These are phyloP conservation scores for Cryptosporidium parvum DNA, from an alignment of 169 alveolate species.

Conservation along the genomic window DNA sequence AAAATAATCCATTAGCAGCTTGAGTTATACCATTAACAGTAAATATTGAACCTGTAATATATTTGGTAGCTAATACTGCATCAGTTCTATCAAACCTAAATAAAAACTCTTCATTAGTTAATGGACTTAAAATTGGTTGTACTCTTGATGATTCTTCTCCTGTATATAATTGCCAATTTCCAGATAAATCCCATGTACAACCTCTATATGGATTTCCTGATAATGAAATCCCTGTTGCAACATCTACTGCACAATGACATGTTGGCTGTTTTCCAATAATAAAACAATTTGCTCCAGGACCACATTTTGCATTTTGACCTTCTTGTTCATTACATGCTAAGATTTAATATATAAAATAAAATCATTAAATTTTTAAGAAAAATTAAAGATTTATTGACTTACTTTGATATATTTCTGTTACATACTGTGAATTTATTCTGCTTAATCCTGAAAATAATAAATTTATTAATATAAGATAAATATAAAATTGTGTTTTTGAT, in stretches of 20 bases:
- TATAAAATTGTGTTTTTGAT: neutral
- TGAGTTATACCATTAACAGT: constrained; percentile 78
- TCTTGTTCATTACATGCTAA: constrained; percentile 80
- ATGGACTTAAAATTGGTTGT: constrained; percentile 75
- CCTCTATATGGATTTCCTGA: constrained; percentile 83
- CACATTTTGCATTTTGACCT: constrained; percentile 81
- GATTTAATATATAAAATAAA: neutral
- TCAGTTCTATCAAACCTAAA: constrained; percentile 80
- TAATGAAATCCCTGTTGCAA: constrained; percentile 79
- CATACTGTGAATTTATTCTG: constrained; percentile 58
- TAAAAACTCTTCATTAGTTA: constrained; percentile 79
- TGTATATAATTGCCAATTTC: constrained; percentile 80
- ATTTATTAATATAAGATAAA: neutral
- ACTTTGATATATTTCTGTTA: constrained; percentile 80
- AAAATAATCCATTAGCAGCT: constrained; percentile 77
- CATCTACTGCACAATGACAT: constrained; percentile 81
- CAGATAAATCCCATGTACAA: constrained; percentile 83
- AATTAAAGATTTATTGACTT: constrained; percentile 13
- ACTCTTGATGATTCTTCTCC: constrained; percentile 75
- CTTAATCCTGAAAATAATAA: neutral
- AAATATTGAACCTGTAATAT: constrained; percentile 79
- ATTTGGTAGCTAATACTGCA: constrained; percentile 78
- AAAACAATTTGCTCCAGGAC: constrained; percentile 82
- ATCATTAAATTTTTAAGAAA: neutral
- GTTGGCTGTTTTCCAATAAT: constrained; percentile 79